A percentile compares a stretch with the other conserved stretches of the same genome.
phyloP scores from a whole-genome alignment of 768 basidiomycete species.

The Saitozyma sp. region DNA sequence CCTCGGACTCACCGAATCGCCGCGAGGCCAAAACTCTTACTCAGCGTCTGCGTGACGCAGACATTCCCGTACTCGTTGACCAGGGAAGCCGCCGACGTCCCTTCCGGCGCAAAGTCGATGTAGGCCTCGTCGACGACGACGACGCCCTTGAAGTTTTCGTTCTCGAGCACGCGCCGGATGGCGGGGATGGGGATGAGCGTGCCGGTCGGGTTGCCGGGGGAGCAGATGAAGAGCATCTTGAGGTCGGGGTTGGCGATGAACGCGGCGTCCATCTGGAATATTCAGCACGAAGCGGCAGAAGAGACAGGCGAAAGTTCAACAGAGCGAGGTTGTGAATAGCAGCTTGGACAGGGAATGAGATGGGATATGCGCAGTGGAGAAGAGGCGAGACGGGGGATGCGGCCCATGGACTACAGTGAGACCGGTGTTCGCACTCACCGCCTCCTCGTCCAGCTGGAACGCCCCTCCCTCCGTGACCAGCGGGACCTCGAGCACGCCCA shows the following conservation, averaged over 20 bases:
- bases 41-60: conserved; percentile 93
- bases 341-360: too few relatives aligned
- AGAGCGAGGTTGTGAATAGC: too few relatives aligned
- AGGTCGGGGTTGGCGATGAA: conserved; percentile 71
- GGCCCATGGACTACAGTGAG: too few relatives aligned
- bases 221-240: conserved; percentile 91
- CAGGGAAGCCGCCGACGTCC: conserved; percentile 66
- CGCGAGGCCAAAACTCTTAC: conserved; percentile 93
- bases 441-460: conserved; percentile 74
- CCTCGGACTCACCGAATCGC: conserved; percentile 73
- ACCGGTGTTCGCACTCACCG: too few relatives aligned
- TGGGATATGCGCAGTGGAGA: too few relatives aligned
- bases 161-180: conserved; percentile 70
- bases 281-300: too few relatives aligned
- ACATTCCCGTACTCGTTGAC: conserved; percentile 81
- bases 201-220: conserved; percentile 95
- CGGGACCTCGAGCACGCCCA: conserved; percentile 74
- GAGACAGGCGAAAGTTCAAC: too few relatives aligned
- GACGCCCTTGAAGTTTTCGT: conserved; percentile 81
- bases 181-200: conserved; percentile 74
- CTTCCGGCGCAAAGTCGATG: conserved; percentile 78
- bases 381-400: too few relatives aligned
- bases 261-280: conserved; percentile 52
- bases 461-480: conserved; percentile 76
- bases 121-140: conserved; percentile 96